Evolutionary conservation across 139 green algal genomes (phyloP), one percentile per base, ranked within the genome.

Genomic region (Dunaliella primolecta): DNA sequence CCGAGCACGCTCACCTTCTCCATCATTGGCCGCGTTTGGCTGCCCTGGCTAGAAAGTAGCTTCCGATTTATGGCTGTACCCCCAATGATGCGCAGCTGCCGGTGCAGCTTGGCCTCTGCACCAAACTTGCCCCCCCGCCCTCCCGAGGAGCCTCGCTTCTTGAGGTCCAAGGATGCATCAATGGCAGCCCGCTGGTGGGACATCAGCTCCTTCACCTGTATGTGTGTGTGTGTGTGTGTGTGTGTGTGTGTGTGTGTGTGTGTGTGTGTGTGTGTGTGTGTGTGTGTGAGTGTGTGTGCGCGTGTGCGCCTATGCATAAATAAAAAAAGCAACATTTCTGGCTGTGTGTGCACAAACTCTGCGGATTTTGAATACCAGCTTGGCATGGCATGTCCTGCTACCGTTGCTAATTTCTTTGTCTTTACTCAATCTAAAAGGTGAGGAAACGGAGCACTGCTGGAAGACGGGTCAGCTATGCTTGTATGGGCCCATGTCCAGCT

Each of bases 21-120:
- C 95, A 98, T 98, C 95, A 98, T 98, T 3, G 95, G 95, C 21
- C 95, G 88, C 15, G 94, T 97, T 71, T 91, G 90, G 32, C 79
- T 71, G 0, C 90, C 90, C 80, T 89, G 75, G 70, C 70, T 84
- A 25, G 75, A 85, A 2, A 84, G 32, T 2, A 93, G 76, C 34
- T 84, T 46, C 57, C 81, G 80, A 15, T 89, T 88, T 25, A 92
- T 86, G 2, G 93, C 92, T 7, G 37, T 84, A n/a, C 93, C 93
- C 23, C 77, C 75, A 20, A 95, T 89, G 80, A 96, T 93, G 55
- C 91, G 86, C 84, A 96, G 85, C 82, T 83, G 84, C 34, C 81
- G 76, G 78, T 96, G 93, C 46, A 88, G 84, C 84, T 89, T 89
- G 20, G 84, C 79, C 83, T 91, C 88, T 3, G 82, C 81, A 24